Evolutionary conservation across 768 basidiomycete genomes (phyloP), one percentile per base, ranked within the genome.

Genomic region (Leccinum barrowsii): DNA sequence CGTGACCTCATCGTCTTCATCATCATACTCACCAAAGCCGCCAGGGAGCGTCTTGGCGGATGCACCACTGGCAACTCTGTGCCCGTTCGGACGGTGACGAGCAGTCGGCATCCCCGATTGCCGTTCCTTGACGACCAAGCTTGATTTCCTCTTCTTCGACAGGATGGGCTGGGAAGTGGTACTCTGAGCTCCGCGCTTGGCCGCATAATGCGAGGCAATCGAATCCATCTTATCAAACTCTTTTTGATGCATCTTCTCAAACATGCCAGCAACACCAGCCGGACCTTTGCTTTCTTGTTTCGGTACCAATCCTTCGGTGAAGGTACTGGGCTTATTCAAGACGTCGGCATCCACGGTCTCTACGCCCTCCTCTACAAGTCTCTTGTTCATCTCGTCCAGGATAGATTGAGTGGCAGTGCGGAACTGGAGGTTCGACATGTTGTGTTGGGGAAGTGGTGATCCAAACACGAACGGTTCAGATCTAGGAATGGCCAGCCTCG

Each of bases 361-460:
- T 7, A 84, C 79, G 2, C 86, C 86, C 6, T 82, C 81, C 7
- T 77, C 78, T 3, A 77, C 79, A 10, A 92, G 78, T 2, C 89
- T 83, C 52, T 79, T 77, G 68, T 92, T 92, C 87, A 94, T 90
- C 72, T 94, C 92, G 52, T 86, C 87, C 30, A 93, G 75, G 28
- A 94, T 85, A 21, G 81, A 80, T n/a, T 83, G 78, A 0, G 89
- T 86, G 0, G 86, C 85, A 2, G 76, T 70, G 53, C 78, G 80
- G 73, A 93, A 92, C 52, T 86, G 81, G n/a, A 75, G 72, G 62
- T 89, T 85, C 32, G 86, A 84, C 47, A 82, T 78, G 49, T 75
- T 78, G 65, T 89, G 78, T 58, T 82, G 81, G 7, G 87, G 84
- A 3, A 82, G 78, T 0, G 89, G 86, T 0, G 90, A 92, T 24